Conservation (phyloP, 2,329 filamentous ascomycete species). For the Fusarium papillatum region DNA sequence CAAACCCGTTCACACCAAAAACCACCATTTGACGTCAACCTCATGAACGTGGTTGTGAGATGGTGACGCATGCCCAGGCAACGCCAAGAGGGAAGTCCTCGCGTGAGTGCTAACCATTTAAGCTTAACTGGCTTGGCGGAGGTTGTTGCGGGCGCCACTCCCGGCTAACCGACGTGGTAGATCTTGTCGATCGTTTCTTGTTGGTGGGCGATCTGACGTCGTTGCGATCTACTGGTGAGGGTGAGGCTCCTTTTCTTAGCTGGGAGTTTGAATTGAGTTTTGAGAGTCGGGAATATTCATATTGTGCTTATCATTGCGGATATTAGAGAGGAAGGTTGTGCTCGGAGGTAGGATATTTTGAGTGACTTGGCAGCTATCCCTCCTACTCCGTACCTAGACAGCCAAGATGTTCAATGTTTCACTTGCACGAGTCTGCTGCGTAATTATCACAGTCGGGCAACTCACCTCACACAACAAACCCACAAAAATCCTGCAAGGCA, state of each 20-base stretch:
- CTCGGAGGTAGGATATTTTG: too few relatives aligned
- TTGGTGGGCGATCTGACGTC: not conserved
- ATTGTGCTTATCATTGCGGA: not conserved
- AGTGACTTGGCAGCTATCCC: too few relatives aligned
- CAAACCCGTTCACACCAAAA: constrained; percentile 7
- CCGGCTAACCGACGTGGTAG: constrained; percentile 7
- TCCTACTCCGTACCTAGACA: too few relatives aligned
- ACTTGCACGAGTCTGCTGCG: constrained; percentile 4
- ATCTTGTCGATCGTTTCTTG: constrained; percentile 8
- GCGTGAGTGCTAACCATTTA: constrained; percentile 28
- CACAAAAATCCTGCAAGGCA: constrained; percentile 4
- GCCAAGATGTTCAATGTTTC: not conserved
- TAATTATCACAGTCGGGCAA: constrained; percentile 1
- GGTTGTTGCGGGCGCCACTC: not conserved
- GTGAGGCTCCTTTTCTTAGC: not conserved
- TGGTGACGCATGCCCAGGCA: constrained; percentile 38
- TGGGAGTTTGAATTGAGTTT: not conserved
- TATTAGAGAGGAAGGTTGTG: not conserved
- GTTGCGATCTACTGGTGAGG: not conserved
- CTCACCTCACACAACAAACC: not conserved
- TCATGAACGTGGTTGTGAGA: constrained; percentile 11
- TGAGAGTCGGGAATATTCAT: not conserved
- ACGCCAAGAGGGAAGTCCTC: constrained; percentile 4
- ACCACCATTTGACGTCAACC: constrained; percentile 33
- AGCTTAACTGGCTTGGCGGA: constrained; percentile 25